These are phyloP conservation scores for Trichosporon asahii DNA, from an alignment of 1,284 basidiomycete species.

Conservation along the genomic window DNA sequence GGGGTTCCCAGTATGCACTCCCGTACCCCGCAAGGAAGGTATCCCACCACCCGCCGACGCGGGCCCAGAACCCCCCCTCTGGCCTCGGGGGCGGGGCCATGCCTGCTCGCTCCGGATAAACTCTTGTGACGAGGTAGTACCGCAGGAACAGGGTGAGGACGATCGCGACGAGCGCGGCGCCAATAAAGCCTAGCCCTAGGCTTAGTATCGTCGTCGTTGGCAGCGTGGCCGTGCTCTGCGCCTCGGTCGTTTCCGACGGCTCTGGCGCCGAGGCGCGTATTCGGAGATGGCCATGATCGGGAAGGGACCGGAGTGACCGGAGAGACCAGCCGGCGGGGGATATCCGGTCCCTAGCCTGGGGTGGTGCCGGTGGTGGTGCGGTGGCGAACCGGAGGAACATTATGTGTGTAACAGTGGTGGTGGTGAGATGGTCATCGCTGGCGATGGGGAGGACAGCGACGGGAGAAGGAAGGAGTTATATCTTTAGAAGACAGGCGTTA, in stretches of 20 bases:
- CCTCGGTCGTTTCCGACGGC: not conserved
- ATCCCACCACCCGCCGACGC: conserved; percentile 27
- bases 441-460: not conserved
- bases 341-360: not conserved
- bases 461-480: not conserved
- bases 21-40: conserved; percentile 13
- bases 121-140: conserved; percentile 12
- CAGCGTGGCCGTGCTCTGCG: not conserved
- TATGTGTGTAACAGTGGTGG: no score
- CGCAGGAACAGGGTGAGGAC: conserved; percentile 18
- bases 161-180: conserved; percentile 21
- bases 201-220: conserved; percentile 25
- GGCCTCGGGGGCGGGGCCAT: conserved; percentile 3
- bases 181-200: conserved; percentile 32
- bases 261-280: not conserved
- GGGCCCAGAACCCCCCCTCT: conserved; percentile 24
- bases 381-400: no score
- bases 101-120: not conserved
- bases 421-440: not conserved
- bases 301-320: not conserved
- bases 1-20: not conserved
- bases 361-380: no score
- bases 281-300: not conserved
- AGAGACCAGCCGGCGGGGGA: not conserved
- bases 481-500: no score